A percentile compares a stretch with the other conserved stretches of the same genome.
These are phyloP conservation scores for Chlorella variabilis DNA, from an alignment of 163 green algal genomes.

Conservation along the genomic window DNA sequence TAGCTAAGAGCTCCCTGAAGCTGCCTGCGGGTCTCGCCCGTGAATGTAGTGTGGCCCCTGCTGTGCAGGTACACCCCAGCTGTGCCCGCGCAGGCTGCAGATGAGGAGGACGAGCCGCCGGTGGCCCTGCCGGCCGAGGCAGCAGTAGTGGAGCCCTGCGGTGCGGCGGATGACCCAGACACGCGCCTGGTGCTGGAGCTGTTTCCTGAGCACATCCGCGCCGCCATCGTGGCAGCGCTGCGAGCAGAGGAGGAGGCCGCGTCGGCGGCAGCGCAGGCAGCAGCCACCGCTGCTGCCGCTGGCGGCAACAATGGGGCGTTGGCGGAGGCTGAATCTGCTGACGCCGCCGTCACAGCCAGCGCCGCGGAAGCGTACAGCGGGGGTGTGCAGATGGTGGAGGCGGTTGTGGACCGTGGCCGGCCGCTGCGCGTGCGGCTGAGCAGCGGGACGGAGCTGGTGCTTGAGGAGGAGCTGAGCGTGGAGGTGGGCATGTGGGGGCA, in stretches of 20 bases:
- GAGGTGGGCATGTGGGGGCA: constrained; percentile 28
- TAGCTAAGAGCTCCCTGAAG: too few species aligned
- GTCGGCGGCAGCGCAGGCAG: not conserved
- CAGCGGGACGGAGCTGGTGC: constrained; percentile 5
- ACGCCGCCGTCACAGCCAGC: not conserved
- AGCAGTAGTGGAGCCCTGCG: too few species aligned
- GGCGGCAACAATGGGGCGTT: too few species aligned
- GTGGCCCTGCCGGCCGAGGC: not conserved
- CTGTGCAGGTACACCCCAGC: constrained; percentile 10
- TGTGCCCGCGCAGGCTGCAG: not conserved
- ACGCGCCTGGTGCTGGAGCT: constrained; percentile 15
- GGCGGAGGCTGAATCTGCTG: too few species aligned
- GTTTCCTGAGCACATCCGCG: not conserved
- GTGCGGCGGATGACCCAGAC: not conserved
- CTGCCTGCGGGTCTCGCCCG: too few species aligned
- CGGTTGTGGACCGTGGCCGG: constrained; percentile 38
- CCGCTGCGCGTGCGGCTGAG: constrained; percentile 29
- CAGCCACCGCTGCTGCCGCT: not conserved
- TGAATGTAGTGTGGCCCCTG: too few species aligned
- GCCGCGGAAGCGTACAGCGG: not conserved
- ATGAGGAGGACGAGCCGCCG: not conserved
- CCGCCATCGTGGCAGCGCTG: constrained; percentile 8
- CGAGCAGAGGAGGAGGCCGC: not conserved
- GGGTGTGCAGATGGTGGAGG: constrained; percentile 26
- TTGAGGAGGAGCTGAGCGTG: constrained; percentile 11